Evolutionary conservation across 805 yeast species (phyloP).

Genomic region (Monosporozyma aerobia): DNA sequence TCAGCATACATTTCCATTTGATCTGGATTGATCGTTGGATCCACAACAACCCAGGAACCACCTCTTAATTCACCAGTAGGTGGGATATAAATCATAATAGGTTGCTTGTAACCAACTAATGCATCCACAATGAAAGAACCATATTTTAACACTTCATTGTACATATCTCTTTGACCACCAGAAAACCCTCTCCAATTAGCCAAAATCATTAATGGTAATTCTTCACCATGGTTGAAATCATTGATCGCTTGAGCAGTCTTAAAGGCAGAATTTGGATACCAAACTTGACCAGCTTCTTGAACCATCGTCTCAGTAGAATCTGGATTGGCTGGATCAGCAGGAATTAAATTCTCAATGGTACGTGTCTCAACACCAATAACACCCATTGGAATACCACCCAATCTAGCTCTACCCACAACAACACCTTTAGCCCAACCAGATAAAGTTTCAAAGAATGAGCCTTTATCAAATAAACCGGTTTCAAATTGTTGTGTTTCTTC

Average conservation of each 20-base stretch:
- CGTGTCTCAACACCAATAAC: slow-evolving; percentile 94
- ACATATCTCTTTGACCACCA: slow-evolving; percentile 99
- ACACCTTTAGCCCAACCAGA: slow-evolving; percentile 99
- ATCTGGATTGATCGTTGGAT: slow-evolving; percentile 91
- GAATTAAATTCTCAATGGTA: slow-evolving; percentile 77
- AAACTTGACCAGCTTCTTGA: slow-evolving; percentile 98
- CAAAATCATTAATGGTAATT: slow-evolving; percentile 90
- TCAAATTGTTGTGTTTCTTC: slow-evolving; percentile 49
- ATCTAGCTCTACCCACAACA: slow-evolving; percentile 96
- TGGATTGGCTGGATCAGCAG: slow-evolving; percentile 99
- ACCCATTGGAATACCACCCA: slow-evolving; percentile 98
- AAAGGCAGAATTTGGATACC: slow-evolving; percentile 99
- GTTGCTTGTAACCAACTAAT: slow-evolving; percentile 89
- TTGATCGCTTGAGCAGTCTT: slow-evolving; percentile 98
- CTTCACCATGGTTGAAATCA: slow-evolving; percentile 97
- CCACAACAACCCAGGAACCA: slow-evolving; percentile 99
- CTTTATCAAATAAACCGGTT: slow-evolving; percentile 83
- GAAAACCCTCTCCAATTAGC: slow-evolving; percentile 99
- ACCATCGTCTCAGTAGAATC: slow-evolving; percentile 78
- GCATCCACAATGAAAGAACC: slow-evolving; percentile 98
- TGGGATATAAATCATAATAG: slow-evolving; percentile 93
- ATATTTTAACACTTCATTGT: slow-evolving; percentile 92
- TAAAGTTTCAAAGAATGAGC: slow-evolving; percentile 89
- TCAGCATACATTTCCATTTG: slow-evolving; percentile 99
- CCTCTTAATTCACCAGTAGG: slow-evolving; percentile 98